Percentiles rank a stretch among this genome's conserved stretches.
Conservation (phyloP, 1,284 basidiomycete genomes). For the Stygiomarasmius scandens region DNA sequence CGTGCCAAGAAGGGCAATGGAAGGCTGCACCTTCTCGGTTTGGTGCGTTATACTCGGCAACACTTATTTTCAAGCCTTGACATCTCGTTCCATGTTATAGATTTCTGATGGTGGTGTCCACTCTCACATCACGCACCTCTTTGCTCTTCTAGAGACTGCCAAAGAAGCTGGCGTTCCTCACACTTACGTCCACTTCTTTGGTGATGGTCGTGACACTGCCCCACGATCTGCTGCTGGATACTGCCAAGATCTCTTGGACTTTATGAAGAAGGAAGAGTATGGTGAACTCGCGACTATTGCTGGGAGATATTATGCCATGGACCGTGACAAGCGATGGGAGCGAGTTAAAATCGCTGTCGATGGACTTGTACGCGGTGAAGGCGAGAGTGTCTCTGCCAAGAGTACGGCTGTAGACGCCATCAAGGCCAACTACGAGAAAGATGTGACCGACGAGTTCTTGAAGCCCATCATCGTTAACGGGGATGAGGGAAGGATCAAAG, state of each 20-base stretch:
- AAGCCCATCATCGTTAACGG: slow-evolving; percentile 89
- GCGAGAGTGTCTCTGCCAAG: slow-evolving; percentile 47
- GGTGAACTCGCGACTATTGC: slow-evolving; percentile 80
- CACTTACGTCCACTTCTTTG: slow-evolving; percentile 89
- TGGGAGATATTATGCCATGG: slow-evolving; percentile 94
- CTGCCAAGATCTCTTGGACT: slow-evolving; percentile 74
- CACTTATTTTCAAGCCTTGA: background rate
- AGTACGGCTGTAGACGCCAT: slow-evolving; percentile 53
- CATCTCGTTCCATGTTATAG: slow-evolving; percentile 35
- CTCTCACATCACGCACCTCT: slow-evolving; percentile 87
- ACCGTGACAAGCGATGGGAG: slow-evolving; percentile 95
- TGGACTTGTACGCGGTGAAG: slow-evolving; percentile 75
- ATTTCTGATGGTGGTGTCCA: slow-evolving; percentile 94
- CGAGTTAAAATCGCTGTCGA: slow-evolving; percentile 87
- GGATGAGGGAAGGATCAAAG: slow-evolving; percentile 78
- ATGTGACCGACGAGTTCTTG: slow-evolving; percentile 90
- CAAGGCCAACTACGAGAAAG: slow-evolving; percentile 75
- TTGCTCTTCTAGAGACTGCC: slow-evolving; percentile 85
- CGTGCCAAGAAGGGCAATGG: slow-evolving; percentile 81
- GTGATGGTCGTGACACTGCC: slow-evolving; percentile 89
- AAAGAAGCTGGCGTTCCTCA: slow-evolving; percentile 83
- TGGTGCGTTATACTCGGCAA: slow-evolving; percentile 61
- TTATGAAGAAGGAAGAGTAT: slow-evolving; percentile 74
- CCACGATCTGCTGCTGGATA: slow-evolving; percentile 79
- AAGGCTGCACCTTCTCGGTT: slow-evolving; percentile 80